phyloP scores from a whole-genome alignment of 2,329 filamentous ascomycete species.

The Fusarium sacchari region DNA sequence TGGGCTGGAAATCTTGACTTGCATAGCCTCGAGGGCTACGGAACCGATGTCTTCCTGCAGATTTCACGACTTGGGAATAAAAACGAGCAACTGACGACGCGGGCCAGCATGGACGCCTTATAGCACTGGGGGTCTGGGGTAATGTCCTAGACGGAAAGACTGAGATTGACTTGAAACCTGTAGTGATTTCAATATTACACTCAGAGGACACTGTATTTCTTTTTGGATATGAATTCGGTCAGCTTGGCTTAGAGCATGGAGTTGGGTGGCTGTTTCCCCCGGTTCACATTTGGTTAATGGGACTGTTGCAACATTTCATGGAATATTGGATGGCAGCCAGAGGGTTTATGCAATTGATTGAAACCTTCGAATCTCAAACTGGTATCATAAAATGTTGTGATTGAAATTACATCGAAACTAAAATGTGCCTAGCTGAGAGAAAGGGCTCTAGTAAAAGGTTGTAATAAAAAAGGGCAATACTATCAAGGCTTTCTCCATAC shows the following conservation, averaged over 20 bases:
- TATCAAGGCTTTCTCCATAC: constrained; percentile 48
- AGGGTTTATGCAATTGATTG: constrained; percentile 21
- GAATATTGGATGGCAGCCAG: not conserved
- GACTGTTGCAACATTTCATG: constrained; percentile 2
- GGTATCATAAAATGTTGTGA: constrained; percentile 58
- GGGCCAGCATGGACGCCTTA: constrained; percentile 81
- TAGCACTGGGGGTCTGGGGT: constrained; percentile 48
- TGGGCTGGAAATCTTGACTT: constrained; percentile 94
- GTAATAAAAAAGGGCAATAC: constrained; percentile 51
- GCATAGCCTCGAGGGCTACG: constrained; percentile 94
- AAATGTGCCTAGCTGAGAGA: constrained; percentile 50
- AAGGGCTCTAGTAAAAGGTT: constrained; percentile 48
- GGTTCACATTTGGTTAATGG: not conserved
- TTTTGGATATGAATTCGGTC: constrained; percentile 4
- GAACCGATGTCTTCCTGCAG: constrained; percentile 94
- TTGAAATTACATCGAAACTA: constrained; percentile 60
- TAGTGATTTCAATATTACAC: not conserved
- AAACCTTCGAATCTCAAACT: constrained; percentile 44
- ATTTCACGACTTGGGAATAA: constrained; percentile 98
- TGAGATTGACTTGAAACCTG: not conserved
- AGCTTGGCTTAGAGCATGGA: constrained; percentile 39
- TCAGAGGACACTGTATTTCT: constrained; percentile 7
- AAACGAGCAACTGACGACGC: constrained; percentile 89
- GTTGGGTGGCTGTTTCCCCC: constrained; percentile 28
- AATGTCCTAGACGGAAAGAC: constrained; percentile 19